These are phyloP conservation scores for Quercus agrifolia DNA, from an alignment of 306 rosid genomes.

Conservation along the genomic window DNA sequence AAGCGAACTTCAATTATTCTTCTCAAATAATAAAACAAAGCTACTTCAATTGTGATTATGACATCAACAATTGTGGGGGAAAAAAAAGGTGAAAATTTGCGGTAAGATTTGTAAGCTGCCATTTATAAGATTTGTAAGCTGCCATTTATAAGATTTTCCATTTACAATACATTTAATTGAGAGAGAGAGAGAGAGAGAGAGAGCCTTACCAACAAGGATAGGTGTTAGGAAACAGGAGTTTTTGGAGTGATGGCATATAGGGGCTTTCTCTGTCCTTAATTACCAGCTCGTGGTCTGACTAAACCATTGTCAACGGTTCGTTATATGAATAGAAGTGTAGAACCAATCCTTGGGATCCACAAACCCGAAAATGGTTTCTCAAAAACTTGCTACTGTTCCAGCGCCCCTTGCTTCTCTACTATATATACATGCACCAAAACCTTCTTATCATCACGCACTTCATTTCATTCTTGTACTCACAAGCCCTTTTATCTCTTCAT, in stretches of 20 bases:
- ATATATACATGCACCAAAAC: slow-evolving; percentile 12
- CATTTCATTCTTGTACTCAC: background rate
- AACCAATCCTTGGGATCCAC: slow-evolving; percentile 25
- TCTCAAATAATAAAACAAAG: too few species aligned
- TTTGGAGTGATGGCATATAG: background rate
- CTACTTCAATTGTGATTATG: too few species aligned
- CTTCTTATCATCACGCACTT: slow-evolving; percentile 2
- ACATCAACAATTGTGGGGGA: too few species aligned
- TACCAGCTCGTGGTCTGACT: slow-evolving; percentile 37
- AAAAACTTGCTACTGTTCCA: slow-evolving; percentile 47
- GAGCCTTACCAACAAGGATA: background rate
- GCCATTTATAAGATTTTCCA: background rate
- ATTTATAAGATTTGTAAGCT: slow-evolving; percentile 27
- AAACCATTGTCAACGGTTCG: slow-evolving; percentile 51
- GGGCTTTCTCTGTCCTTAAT: slow-evolving; percentile 14
- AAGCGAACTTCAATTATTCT: too few species aligned
- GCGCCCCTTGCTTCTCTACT: background rate
- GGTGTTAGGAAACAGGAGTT: slow-evolving; percentile 31
- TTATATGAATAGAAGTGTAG: background rate
- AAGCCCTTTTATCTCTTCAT: slow-evolving; percentile 11
- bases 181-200: slow-evolving; percentile 3
- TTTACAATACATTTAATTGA: background rate
- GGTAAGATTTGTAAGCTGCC: slow-evolving; percentile 23
- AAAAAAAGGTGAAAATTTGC: too few species aligned
- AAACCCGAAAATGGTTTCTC: slow-evolving; percentile 34